Conservation (phyloP, 495 filamentous ascomycete species). For the Tuber borchii region DNA sequence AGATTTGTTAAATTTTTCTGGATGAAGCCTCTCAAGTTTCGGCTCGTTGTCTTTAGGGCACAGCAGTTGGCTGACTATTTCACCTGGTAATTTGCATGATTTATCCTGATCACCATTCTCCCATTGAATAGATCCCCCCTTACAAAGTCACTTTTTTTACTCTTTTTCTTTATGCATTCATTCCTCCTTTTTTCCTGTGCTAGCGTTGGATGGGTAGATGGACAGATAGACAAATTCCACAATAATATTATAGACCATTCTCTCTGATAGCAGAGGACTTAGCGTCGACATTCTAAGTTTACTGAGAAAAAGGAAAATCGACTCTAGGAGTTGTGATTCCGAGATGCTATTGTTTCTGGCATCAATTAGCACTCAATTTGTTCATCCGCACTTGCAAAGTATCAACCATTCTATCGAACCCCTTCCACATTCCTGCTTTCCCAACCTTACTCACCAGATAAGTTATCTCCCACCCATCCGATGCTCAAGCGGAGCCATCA, state of each 20-base stretch:
- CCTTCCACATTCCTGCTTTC: not conserved
- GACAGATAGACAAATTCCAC: not conserved
- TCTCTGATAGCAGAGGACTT: not conserved
- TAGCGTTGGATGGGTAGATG: not conserved
- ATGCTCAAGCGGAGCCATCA: not conserved
- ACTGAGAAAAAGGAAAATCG: not conserved
- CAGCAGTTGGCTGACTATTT: not conserved
- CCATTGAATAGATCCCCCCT: not conserved
- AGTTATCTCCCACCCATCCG: not conserved
- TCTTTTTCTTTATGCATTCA: no score
- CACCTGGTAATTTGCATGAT: not conserved
- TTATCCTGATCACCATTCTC: not conserved
- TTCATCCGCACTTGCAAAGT: not conserved
- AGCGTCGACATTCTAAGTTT: accelerated
- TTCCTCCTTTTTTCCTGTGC: not conserved
- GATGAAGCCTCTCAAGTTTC: not conserved
- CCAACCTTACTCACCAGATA: not conserved
- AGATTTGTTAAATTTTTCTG: not conserved
- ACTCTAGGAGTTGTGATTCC: not conserved
- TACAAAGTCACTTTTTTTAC: no score
- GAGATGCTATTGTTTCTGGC: not conserved
- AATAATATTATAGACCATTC: not conserved
- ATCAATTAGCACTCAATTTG: not conserved
- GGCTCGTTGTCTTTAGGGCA: not conserved
- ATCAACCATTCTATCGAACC: not conserved